These are phyloP conservation scores for Teunomyces atbi DNA, from an alignment of 805 yeast genomes.

Conservation along the genomic window DNA sequence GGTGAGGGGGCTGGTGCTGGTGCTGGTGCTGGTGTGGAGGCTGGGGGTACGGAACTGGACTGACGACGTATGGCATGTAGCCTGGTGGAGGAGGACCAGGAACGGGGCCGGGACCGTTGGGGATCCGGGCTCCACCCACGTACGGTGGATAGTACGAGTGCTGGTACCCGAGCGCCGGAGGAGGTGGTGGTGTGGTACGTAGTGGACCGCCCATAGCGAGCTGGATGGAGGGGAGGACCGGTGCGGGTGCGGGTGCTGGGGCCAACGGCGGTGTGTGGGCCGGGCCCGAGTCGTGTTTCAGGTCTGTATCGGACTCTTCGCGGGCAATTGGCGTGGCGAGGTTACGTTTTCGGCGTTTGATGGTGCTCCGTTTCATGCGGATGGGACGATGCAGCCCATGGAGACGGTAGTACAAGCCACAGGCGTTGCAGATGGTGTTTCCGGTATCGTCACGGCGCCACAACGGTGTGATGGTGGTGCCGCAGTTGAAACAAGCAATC, in stretches of 20 bases:
- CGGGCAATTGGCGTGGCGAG: constrained; percentile 1
- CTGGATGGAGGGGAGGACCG: constrained; percentile 1
- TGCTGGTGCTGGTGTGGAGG: constrained; percentile 3
- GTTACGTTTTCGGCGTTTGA: constrained; percentile 68
- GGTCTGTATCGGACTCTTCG: not conserved
- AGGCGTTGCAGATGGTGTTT: constrained; percentile 83
- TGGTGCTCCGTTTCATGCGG: constrained; percentile 67
- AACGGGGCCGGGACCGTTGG: constrained; percentile 43
- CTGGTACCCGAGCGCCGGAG: constrained; percentile 6
- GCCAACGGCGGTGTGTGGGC: too few species aligned
- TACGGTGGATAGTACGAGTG: constrained; percentile 32
- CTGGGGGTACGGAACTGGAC: not conserved
- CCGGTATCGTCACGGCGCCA: constrained; percentile 86
- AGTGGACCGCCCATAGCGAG: not conserved
- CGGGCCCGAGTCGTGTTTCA: too few species aligned
- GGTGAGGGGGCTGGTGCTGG: not conserved
- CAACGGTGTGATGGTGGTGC: constrained; percentile 79
- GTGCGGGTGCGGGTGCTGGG: not conserved
- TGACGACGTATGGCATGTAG: not conserved
- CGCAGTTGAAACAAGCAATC: constrained; percentile 80
- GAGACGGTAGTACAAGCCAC: constrained; percentile 73
- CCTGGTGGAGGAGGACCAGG: constrained; percentile 40
- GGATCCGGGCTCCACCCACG: constrained; percentile 33
- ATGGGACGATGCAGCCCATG: constrained; percentile 80
- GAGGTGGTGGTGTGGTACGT: constrained; percentile 9